These are phyloP conservation scores for Cladosporium sp. DNA, from an alignment of 2,329 filamentous ascomycete genomes.

Conservation along the genomic window DNA sequence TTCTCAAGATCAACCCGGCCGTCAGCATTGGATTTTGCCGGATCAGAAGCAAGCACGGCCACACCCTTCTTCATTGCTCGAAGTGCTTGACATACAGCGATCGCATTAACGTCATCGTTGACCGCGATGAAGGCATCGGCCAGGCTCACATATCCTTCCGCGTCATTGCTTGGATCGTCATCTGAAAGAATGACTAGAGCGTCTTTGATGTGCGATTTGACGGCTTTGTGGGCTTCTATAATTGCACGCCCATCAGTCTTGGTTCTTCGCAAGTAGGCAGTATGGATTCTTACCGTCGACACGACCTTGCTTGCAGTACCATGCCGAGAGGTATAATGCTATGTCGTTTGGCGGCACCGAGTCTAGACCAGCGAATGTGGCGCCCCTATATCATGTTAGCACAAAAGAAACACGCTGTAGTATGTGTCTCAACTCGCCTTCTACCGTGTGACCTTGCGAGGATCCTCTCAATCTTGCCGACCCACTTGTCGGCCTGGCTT, in stretches of 20 bases:
- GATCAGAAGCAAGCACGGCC: neutral
- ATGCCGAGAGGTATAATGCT: constrained; percentile 1
- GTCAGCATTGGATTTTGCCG: neutral
- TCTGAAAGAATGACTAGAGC: neutral
- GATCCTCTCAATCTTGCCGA: neutral
- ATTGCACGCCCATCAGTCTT: neutral
- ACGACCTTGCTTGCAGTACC: neutral
- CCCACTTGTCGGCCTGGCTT: neutral
- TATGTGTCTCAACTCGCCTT: neutral
- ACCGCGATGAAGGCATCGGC: neutral
- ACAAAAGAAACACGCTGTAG: neutral
- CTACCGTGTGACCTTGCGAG: neutral
- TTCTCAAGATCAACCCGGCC: neutral
- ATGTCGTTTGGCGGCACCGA: neutral
- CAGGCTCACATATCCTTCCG: neutral
- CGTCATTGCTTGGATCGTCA: neutral
- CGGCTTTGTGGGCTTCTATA: neutral
- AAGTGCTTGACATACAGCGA: neutral
- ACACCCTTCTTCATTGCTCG: neutral
- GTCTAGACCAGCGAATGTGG: neutral
- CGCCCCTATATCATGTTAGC: neutral
- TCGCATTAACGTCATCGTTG: neutral
- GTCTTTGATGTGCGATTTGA: neutral
- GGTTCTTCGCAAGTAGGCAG: neutral
- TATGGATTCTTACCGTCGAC: neutral